Evolutionary conservation across 257 asterid species (phyloP).

Genomic region (Capsicum chinense): DNA sequence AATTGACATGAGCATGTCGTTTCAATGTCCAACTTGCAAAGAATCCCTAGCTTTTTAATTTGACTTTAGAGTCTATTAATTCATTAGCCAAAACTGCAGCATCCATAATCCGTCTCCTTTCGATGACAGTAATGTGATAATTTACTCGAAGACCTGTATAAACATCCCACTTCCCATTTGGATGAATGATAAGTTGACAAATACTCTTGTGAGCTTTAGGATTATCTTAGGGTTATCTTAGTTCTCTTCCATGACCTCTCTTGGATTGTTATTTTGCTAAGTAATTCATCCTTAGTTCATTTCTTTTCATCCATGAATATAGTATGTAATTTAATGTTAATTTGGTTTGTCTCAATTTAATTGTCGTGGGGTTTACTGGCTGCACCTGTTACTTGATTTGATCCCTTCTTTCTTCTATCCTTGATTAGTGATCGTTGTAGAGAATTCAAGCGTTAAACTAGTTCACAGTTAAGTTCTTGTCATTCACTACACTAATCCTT

Average conservation of each 20-base stretch:
- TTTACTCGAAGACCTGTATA: not conserved
- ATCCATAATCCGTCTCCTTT: too few species aligned
- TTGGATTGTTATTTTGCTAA: not conserved
- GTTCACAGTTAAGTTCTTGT: too few species aligned
- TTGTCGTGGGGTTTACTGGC: not conserved
- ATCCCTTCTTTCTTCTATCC: not conserved
- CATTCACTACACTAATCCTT: too few species aligned
- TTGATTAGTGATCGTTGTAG: not conserved
- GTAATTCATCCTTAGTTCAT: not conserved
- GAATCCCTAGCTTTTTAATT: too few species aligned
- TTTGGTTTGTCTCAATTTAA: not conserved
- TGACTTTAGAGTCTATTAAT: too few species aligned
- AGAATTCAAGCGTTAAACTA: not conserved
- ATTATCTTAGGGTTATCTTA: too few species aligned
- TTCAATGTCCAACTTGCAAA: too few species aligned
- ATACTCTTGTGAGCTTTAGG: too few species aligned
- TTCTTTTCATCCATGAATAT: not conserved
- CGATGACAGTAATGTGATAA: not conserved
- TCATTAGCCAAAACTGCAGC: too few species aligned
- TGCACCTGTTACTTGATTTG: not conserved
- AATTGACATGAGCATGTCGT: too few species aligned
- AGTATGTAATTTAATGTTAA: not conserved
- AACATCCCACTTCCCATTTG: conserved; percentile 2
- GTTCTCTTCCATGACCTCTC: not conserved
- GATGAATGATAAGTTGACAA: not conserved